These are phyloP conservation scores for Solanum hybrid DNA, from an alignment of 305 asterid genomes.

Conservation along the genomic window DNA sequence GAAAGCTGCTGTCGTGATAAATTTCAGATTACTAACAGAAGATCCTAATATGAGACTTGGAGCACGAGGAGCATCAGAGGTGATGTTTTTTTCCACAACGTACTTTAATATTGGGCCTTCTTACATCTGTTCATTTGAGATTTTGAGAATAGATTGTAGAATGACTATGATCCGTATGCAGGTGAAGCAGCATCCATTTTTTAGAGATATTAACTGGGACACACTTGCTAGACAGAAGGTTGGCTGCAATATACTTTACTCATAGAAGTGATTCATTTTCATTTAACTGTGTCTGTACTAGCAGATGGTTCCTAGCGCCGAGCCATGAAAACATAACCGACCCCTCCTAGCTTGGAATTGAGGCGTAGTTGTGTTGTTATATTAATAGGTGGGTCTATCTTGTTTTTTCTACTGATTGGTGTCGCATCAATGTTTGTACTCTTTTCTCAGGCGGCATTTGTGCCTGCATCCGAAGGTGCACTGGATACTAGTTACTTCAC, in stretches of 20 bases:
- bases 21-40: slow-evolving; percentile 78
- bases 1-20: not conserved
- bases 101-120: not conserved
- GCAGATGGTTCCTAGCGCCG: not conserved
- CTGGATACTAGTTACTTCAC: slow-evolving; percentile 93
- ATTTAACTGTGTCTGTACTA: not conserved
- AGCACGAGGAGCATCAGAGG: slow-evolving; percentile 93
- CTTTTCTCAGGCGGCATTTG: slow-evolving; percentile 72
- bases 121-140: not conserved
- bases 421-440: not conserved
- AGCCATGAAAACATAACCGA: not conserved
- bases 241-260: not conserved
- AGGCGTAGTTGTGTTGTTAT: not conserved
- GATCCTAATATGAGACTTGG: slow-evolving; percentile 97
- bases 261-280: not conserved
- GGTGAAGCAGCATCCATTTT: slow-evolving; percentile 95
- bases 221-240: slow-evolving; percentile 98
- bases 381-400: not conserved
- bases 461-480: slow-evolving; percentile 91
- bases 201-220: slow-evolving; percentile 95
- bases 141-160: not conserved
- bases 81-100: slow-evolving; percentile 14
- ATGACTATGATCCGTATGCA: slow-evolving; percentile 19
- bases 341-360: not conserved
- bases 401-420: not conserved